A percentile compares a stretch with the other conserved stretches of the same genome.
Evolutionary conservation across 306 rosid genomes (phyloP).

Genomic region (Cucumis sativus): DNA sequence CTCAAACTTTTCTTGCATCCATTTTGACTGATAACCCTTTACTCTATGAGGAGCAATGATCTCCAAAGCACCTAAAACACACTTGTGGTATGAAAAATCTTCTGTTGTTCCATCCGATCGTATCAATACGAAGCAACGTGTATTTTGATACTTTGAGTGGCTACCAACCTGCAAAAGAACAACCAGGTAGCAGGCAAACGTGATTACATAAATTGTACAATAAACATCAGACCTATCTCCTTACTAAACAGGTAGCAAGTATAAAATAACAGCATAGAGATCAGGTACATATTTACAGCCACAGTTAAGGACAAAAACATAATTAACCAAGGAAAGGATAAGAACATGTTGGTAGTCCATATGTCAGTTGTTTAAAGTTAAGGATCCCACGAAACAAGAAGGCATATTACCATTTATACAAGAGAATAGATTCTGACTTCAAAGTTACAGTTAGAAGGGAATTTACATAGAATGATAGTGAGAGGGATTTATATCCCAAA

Average conservation of each 20-base stretch:
- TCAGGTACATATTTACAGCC: not conserved
- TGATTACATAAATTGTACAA: not conserved
- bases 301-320: not conserved
- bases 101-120: constrained; percentile 59
- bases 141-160: constrained; percentile 34
- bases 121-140: constrained; percentile 57
- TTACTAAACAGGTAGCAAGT: not conserved
- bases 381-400: not conserved
- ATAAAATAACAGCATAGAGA: not conserved
- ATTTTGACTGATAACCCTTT: constrained; percentile 27
- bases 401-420: not conserved
- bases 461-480: not conserved
- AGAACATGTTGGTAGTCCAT: not conserved
- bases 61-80: constrained; percentile 56
- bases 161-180: constrained; percentile 43
- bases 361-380: not conserved
- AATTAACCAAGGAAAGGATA: not conserved
- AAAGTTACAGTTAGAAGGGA: not conserved
- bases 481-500: not conserved
- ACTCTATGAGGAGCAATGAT: constrained; percentile 47
- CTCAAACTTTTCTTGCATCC: constrained; percentile 14
- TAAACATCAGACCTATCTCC: not conserved
- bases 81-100: constrained; percentile 82
- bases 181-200: not conserved
- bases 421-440: not conserved